phyloP scores from a whole-genome alignment of 2,329 filamentous ascomycete species.

The Graphilbum fragrans region DNA sequence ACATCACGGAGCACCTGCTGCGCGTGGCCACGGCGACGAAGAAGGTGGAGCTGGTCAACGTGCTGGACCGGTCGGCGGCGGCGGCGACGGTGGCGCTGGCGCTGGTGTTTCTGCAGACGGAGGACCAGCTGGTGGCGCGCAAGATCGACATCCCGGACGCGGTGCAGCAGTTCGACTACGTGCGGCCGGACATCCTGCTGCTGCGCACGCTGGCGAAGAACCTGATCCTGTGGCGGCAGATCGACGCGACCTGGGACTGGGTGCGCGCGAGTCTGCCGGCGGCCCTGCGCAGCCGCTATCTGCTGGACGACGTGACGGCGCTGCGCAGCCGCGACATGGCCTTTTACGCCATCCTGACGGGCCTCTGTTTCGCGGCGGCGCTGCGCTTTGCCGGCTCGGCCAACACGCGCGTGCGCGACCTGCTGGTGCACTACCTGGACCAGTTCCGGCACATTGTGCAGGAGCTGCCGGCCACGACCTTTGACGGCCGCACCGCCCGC shows the following conservation, averaged over 20 bases:
- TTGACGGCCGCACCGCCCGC: constrained; percentile 74
- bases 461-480: constrained; percentile 39
- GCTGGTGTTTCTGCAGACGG: constrained; percentile 94
- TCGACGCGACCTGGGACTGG: constrained; percentile 64
- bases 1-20: constrained; percentile 76
- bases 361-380: constrained; percentile 71
- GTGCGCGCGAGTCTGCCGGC: constrained; percentile 60
- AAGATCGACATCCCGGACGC: constrained; percentile 93
- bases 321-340: constrained; percentile 77
- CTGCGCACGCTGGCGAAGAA: constrained; percentile 82
- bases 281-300: constrained; percentile 51
- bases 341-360: constrained; percentile 84
- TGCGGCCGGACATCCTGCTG: constrained; percentile 84
- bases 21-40: constrained; percentile 79
- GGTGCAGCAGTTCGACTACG: constrained; percentile 83
- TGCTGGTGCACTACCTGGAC: constrained; percentile 75
- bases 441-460: constrained; percentile 70
- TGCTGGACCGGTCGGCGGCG: constrained; percentile 83
- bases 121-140: constrained; percentile 71
- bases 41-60: constrained; percentile 82
- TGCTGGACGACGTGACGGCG: constrained; percentile 44
- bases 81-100: constrained; percentile 86
- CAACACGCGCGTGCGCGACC: constrained; percentile 59
- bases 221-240: constrained; percentile 83
- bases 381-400: constrained; percentile 65